Evolutionary conservation across 257 asterid genomes (phyloP).

Genomic region (Nicotiana knightiana): DNA sequence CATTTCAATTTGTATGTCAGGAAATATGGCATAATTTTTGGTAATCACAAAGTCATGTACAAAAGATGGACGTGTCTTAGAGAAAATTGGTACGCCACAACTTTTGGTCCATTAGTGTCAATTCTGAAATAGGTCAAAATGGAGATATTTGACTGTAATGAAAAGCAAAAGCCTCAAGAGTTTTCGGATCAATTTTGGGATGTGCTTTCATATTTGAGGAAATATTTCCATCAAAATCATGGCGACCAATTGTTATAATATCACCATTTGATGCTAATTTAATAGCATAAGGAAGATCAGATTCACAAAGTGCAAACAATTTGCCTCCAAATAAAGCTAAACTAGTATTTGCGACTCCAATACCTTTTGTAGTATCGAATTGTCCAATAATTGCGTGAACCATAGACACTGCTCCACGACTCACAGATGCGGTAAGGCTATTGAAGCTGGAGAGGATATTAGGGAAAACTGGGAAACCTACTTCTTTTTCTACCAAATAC

Average conservation of each 20-base stretch:
- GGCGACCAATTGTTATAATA: constrained; percentile 29
- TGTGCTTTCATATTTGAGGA: constrained; percentile 67
- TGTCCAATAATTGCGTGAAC: too few relatives aligned
- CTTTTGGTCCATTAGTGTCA: constrained; percentile 38
- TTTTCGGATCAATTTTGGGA: constrained; percentile 54
- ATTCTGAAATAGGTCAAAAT: constrained; percentile 46
- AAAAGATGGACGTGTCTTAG: constrained; percentile 49
- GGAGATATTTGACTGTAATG: constrained; percentile 60
- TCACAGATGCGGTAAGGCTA: too few relatives aligned
- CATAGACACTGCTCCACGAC: too few relatives aligned
- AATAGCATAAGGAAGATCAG: too few relatives aligned
- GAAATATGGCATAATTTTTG: constrained; percentile 51
- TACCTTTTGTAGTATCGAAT: too few relatives aligned
- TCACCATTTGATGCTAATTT: too few relatives aligned
- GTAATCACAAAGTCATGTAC: constrained; percentile 73
- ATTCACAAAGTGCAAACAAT: too few relatives aligned
- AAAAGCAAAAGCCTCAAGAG: constrained; percentile 61
- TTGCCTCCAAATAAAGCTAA: too few relatives aligned
- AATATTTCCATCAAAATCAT: constrained; percentile 45
- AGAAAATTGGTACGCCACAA: constrained; percentile 58
- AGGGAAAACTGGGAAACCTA: too few relatives aligned
- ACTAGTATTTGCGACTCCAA: too few relatives aligned
- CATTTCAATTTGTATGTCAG: constrained; percentile 57
- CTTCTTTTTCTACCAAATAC: too few relatives aligned
- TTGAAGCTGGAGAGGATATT: too few relatives aligned